Percentiles rank a stretch among this genome's conserved stretches.
phyloP scores from a whole-genome alignment of 2,329 filamentous ascomycete genomes.

The Penicillium occitanis region DNA sequence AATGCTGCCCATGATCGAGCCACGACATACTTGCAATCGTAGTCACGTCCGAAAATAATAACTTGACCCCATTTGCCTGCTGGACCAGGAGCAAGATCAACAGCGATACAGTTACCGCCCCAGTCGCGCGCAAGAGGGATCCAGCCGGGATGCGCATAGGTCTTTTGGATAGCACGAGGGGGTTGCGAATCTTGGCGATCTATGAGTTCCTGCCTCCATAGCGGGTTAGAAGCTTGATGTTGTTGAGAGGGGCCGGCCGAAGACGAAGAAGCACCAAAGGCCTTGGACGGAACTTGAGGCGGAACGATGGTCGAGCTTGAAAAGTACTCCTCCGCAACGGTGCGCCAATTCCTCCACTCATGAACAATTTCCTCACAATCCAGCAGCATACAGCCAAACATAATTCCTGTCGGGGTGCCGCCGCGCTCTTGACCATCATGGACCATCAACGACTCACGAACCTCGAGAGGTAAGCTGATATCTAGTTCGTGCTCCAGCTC shows the following conservation, averaged over 20 bases:
- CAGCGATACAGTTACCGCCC: slow-evolving; percentile 96
- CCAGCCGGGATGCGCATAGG: slow-evolving; percentile 91
- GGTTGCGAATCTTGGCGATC: slow-evolving; percentile 86
- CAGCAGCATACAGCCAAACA: slow-evolving; percentile 92
- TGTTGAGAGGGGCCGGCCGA: slow-evolving; percentile 57
- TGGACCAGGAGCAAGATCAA: slow-evolving; percentile 88
- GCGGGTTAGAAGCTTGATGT: slow-evolving; percentile 57
- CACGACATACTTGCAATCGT: slow-evolving; percentile 97
- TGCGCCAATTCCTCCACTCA: slow-evolving; percentile 95
- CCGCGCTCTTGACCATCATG: slow-evolving; percentile 98
- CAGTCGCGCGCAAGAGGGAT: slow-evolving; percentile 95
- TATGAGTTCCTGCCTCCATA: slow-evolving; percentile 84
- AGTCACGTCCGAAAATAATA: slow-evolving; percentile 94
- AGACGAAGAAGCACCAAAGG: slow-evolving; percentile 62
- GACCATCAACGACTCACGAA: slow-evolving; percentile 83
- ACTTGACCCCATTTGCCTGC: slow-evolving; percentile 93
- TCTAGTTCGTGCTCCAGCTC: slow-evolving; percentile 95
- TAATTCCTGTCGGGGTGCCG: slow-evolving; percentile 83
- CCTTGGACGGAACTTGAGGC: slow-evolving; percentile 68
- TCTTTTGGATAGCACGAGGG: slow-evolving; percentile 80
- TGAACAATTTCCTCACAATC: slow-evolving; percentile 98
- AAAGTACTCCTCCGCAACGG: slow-evolving; percentile 87
- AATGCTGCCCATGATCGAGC: slow-evolving; percentile 89
- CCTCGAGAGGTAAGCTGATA: slow-evolving; percentile 87
- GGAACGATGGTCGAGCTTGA: slow-evolving; percentile 54